Percentiles rank a stretch among this genome's conserved stretches.
phyloP scores from a whole-genome alignment of 2,329 filamentous ascomycete genomes.

The Ceratocystis alfenasii region DNA sequence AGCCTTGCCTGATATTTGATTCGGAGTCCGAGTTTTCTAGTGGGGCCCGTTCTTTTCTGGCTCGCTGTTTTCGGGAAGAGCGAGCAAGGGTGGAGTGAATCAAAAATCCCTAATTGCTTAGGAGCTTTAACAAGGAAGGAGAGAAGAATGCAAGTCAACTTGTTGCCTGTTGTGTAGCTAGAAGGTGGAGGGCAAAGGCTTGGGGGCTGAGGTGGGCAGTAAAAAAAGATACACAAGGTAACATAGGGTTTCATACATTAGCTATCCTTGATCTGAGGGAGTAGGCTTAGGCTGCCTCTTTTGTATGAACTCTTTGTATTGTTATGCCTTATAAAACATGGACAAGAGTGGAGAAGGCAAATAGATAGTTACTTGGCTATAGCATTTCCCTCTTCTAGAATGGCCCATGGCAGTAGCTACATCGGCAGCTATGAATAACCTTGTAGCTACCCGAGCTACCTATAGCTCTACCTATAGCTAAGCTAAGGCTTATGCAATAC shows the following conservation, averaged over 20 bases:
- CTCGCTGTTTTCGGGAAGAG: constrained; percentile 3
- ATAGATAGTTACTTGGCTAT: neutral
- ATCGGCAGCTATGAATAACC: neutral
- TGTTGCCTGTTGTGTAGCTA: too few relatives aligned
- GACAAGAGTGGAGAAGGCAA: neutral
- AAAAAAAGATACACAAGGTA: neutral
- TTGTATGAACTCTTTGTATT: neutral
- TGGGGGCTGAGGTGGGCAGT: neutral
- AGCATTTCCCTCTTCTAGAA: constrained; percentile 3
- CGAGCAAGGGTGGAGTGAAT: neutral
- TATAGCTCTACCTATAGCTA: constrained; percentile 2
- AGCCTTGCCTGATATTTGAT: neutral
- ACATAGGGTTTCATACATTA: neutral
- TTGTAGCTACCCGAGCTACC: neutral
- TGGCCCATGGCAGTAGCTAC: neutral
- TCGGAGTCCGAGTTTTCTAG: neutral
- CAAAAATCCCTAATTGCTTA: neutral
- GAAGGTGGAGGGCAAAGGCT: neutral
- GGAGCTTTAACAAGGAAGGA: neutral
- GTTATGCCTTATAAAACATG: neutral
- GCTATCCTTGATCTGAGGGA: neutral
- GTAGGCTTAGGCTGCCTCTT: neutral
- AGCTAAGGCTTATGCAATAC: neutral
- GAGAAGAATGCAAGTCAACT: neutral
- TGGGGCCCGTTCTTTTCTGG: neutral